Conservation (phyloP, 2,329 filamentous ascomycete species). For the Ustulina deusta region DNA sequence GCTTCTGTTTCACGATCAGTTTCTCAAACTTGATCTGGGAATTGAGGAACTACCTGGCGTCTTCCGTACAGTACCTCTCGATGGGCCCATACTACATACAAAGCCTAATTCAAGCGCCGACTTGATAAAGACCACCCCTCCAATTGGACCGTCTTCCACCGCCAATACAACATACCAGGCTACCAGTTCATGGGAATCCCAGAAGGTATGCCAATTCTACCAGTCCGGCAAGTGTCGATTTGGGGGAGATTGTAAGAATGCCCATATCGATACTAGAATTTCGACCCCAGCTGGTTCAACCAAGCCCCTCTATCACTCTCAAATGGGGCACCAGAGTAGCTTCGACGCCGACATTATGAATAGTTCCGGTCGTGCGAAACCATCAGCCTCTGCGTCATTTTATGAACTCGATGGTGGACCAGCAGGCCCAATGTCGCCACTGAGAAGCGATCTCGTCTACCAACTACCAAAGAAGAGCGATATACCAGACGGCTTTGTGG, state of each 20-base stretch:
- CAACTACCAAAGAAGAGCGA: slow-evolving; percentile 45
- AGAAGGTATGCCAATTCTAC: slow-evolving; percentile 47
- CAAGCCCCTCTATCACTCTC: slow-evolving; percentile 20
- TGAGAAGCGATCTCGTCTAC: slow-evolving; percentile 20
- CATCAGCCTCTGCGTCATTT: slow-evolving; percentile 14
- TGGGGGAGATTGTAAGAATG: slow-evolving; percentile 47
- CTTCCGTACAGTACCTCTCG: slow-evolving; percentile 60
- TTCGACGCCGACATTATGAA: slow-evolving; percentile 30
- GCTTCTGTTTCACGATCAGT: slow-evolving; percentile 65
- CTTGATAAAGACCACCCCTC: slow-evolving; percentile 1
- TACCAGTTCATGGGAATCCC: slow-evolving; percentile 25
- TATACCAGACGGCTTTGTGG: slow-evolving; percentile 46
- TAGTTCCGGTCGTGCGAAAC: slow-evolving; percentile 18
- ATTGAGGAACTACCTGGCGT: slow-evolving; percentile 64
- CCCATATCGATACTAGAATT: slow-evolving; percentile 40
- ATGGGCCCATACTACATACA: slow-evolving; percentile 19
- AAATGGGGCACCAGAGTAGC: slow-evolving; percentile 23
- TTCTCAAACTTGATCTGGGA: slow-evolving; percentile 62
- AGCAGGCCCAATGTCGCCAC: slow-evolving; percentile 9
- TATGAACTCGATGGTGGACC: slow-evolving; percentile 14
- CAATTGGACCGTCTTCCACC: slow-evolving; percentile 8
- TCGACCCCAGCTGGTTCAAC: slow-evolving; percentile 14
- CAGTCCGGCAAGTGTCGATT: slow-evolving; percentile 49
- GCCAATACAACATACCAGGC: slow-evolving; percentile 8
- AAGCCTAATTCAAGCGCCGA: slow-evolving; percentile 22